Evolutionary conservation across 768 basidiomycete genomes (phyloP), one percentile per base, ranked within the genome.

Genomic region (Botryobasidium botryosum): DNA sequence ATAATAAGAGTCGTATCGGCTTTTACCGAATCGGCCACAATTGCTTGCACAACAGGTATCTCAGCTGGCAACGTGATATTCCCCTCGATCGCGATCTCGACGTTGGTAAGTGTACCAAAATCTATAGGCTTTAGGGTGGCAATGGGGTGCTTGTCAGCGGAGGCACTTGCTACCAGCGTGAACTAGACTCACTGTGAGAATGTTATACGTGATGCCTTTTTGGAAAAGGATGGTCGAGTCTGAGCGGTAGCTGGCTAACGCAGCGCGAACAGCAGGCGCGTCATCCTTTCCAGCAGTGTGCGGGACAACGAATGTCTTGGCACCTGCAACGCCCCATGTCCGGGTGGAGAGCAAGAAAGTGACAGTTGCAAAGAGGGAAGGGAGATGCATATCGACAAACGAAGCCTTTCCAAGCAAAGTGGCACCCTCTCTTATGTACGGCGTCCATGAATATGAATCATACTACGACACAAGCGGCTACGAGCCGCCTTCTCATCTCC

Each of bases 201-300:
- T 68, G 51, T 77, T 78, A 53, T 78, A 79, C 1, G 66, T 71
- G 17, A 66, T 57, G 29, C 74, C 72, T 42, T 70, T 63, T 53
- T 68, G 40, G 56, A 78, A 78, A 4, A 77, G 47, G 51, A 77
- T 75, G 4, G 69, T 72, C 20, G 73, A 44, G 29, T 53, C 35
- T 3, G 44, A 35, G 20, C 32, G 26, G 20, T 63, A 64, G 25
- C 59, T 61, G 0, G 65, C 61, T 8, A 75, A 56, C 4, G 66
- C 68, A 17, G 67, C 61, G 5, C 61, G 52, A 6, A 77, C 55
- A 0, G 64, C 62, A 12, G 70, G 71, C 2, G 68, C 68, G 50
- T 76, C 76, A 37, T 77, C 72, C 37, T 59, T 55, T 17, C 68
- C 67, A 0, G 58, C 53, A 2, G 55, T 52, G 49, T 75, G 73